Evolutionary conservation across 2,329 filamentous ascomycete genomes (phyloP).

Genomic region (Botryosphaeria dothidea): DNA sequence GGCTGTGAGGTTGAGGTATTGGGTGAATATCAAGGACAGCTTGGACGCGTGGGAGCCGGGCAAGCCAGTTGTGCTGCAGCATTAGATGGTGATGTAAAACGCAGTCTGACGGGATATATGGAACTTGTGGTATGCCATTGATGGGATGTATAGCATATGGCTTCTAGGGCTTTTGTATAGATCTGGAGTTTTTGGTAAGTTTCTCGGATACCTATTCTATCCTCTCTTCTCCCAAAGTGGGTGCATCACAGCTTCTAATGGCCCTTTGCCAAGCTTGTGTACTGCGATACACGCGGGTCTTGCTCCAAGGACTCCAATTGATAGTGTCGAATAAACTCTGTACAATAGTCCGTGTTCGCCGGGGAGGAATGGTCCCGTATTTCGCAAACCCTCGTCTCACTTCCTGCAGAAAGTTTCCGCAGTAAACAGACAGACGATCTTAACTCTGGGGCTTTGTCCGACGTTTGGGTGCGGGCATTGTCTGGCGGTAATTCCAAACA

Average conservation of each 20-base stretch:
- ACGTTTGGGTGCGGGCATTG: background rate
- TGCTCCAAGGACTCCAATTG: background rate
- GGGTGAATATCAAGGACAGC: constrained; percentile 82
- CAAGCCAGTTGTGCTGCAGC: constrained; percentile 58
- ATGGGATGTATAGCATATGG: background rate
- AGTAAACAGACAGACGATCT: background rate
- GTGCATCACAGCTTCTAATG: no score
- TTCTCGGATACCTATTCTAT: no score
- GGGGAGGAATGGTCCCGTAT: background rate
- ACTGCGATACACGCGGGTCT: no score
- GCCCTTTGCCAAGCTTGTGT: no score
- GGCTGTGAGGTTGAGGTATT: constrained; percentile 80
- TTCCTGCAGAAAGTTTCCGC: background rate
- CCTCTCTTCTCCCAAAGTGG: no score
- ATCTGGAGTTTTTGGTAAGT: no score
- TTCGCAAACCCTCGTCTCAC: background rate
- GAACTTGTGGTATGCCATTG: background rate
- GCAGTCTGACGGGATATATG: background rate
- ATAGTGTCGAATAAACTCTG: background rate
- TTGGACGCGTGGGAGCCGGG: constrained; percentile 84
- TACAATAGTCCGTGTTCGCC: background rate
- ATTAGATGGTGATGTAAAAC: constrained; percentile 39
- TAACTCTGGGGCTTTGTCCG: background rate
- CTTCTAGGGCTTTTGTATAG: no score
- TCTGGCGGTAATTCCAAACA: background rate